Base-by-base conservation (phyloP, 257 asterid genomes). In the Plectranthus barbatus region DNA sequence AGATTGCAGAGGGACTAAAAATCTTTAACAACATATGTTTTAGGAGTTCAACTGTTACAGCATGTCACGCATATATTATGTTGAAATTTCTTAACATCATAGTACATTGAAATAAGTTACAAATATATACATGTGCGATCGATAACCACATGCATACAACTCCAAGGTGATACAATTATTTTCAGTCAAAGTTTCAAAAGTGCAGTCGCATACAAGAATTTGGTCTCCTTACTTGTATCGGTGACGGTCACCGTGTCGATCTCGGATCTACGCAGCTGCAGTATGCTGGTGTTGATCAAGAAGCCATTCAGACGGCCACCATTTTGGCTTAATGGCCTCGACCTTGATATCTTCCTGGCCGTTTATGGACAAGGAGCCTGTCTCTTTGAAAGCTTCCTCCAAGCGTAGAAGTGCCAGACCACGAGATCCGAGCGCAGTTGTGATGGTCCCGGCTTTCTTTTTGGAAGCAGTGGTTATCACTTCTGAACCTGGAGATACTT, bases 291-390 rank as follows among this genome's bases (percentile, higher is more conserved):
- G n/a, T 26, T 26, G 3, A n/a, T n/a, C n/a, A n/a, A n/a, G n/a
- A n/a, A n/a, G n/a, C n/a, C n/a, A n/a, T n/a, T n/a, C n/a, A 47
- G 89, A 55, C 11, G 94, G 98, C 98, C 98, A 91, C 98, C 98
- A 91, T 17, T 88, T 72, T 12, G 98, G 96, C 68, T 72, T 71
- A 62, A 71, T 55, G 50, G 82, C 67, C 81, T 88, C 79, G 19
- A 84, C 79, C n/a, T 74, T 76, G 39, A 91, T 71, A 64, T 83
- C 91, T 68, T 84, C 88, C 17, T 52, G 75, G 11, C 83, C 89
- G 64, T 70, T 81, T 39, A 91, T 60, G 71, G 78, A 67, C 73
- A 88, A 67, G 7, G 71, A 39, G 48, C 57, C 74, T 2, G 77
- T 31, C 31, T 56, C 80, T 57, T 71, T 83, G 65, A 88, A 86